phyloP scores from a whole-genome alignment of 805 yeast genomes.

The Metschnikowia picachoensis region DNA sequence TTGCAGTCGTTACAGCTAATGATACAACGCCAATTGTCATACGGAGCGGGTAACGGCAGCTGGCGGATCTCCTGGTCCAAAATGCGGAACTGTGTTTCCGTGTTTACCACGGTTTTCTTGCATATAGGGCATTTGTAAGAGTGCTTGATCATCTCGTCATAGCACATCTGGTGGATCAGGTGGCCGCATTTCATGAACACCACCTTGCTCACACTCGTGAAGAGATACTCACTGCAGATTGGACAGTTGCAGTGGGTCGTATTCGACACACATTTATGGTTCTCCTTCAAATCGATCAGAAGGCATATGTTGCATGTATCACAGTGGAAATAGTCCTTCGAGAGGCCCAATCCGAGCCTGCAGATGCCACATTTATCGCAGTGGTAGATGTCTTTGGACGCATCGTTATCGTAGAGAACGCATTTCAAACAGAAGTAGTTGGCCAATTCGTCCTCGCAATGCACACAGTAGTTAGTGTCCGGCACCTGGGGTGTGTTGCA shows the following conservation, averaged over 20 bases:
- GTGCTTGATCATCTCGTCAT: slow-evolving; percentile 74
- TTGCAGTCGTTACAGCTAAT: slow-evolving; percentile 84
- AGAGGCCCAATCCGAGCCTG: slow-evolving; percentile 82
- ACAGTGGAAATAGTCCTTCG: slow-evolving; percentile 89
- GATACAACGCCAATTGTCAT: slow-evolving; percentile 69
- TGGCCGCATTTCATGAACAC: slow-evolving; percentile 95
- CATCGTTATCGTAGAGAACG: slow-evolving; percentile 78
- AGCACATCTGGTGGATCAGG: slow-evolving; percentile 84
- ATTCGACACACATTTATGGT: slow-evolving; percentile 80
- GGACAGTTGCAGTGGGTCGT: slow-evolving; percentile 92
- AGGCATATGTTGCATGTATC: slow-evolving; percentile 85
- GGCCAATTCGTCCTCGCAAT: slow-evolving; percentile 67
- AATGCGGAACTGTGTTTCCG: slow-evolving; percentile 85
- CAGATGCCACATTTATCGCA: slow-evolving; percentile 93
- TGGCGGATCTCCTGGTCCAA: slow-evolving; percentile 76
- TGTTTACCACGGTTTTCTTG: slow-evolving; percentile 76
- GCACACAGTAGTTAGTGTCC: slow-evolving; percentile 56
- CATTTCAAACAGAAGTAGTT: slow-evolving; percentile 75
- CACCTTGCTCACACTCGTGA: slow-evolving; percentile 74
- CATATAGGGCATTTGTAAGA: slow-evolving; percentile 91
- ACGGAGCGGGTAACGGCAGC: slow-evolving; percentile 78
- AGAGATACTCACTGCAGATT: slow-evolving; percentile 87
- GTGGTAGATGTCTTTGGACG: slow-evolving; percentile 78
- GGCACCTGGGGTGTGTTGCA: slow-evolving; percentile 78
- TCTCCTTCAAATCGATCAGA: slow-evolving; percentile 69